phyloP scores from a whole-genome alignment of 495 filamentous ascomycete species.

The Tricharina praecox region DNA sequence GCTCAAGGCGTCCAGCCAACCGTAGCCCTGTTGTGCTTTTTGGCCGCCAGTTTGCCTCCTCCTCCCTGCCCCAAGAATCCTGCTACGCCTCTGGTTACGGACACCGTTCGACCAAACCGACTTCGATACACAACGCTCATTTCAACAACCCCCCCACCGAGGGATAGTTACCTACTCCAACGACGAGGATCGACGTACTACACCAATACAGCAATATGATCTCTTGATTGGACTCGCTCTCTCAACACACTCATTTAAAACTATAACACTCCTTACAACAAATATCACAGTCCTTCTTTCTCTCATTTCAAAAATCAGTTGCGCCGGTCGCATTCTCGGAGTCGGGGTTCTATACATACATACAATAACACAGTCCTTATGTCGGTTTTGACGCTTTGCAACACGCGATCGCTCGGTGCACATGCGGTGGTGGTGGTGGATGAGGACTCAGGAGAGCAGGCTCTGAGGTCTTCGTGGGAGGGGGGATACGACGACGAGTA shows the following conservation, averaged over 20 bases:
- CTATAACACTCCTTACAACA: neutral
- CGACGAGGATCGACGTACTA: neutral
- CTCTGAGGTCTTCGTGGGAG: constrained; percentile 3
- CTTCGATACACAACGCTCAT: neutral
- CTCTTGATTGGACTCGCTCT: neutral
- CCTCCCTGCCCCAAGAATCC: neutral
- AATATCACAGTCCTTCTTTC: neutral
- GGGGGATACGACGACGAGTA: constrained; percentile 15
- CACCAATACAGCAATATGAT: neutral
- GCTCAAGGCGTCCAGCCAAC: no score
- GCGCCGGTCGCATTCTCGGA: neutral
- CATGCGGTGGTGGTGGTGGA: constrained; percentile 13
- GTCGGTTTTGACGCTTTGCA: constrained; percentile 18
- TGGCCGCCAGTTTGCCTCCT: no score
- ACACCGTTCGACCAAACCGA: neutral
- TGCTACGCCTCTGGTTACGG: neutral
- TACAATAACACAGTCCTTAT: constrained; percentile 6
- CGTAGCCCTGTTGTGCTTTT: no score
- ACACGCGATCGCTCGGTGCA: constrained; percentile 17
- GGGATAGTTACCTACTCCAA: neutral
- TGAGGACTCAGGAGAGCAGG: neutral
- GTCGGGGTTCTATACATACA: neutral
- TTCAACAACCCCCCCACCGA: neutral
- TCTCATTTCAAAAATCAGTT: neutral
- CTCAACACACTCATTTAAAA: neutral